These are phyloP conservation scores for Xylariales sp. DNA, from an alignment of 2,329 filamentous ascomycete species.

Conservation along the genomic window DNA sequence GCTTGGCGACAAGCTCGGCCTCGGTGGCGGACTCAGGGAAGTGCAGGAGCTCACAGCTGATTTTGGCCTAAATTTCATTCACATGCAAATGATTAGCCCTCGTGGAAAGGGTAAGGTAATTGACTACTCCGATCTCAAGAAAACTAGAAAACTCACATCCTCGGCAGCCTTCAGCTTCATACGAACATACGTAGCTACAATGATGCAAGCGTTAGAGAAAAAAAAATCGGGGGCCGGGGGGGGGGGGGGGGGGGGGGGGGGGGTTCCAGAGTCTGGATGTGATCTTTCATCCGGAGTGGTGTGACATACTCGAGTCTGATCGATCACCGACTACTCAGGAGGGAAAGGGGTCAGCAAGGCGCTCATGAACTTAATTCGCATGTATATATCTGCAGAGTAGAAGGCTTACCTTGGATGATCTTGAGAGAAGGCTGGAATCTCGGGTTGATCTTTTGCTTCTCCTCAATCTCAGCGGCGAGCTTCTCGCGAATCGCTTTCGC, in stretches of 20 bases:
- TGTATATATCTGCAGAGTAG: no score
- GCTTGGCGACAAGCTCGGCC: constrained; percentile 77
- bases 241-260: no score
- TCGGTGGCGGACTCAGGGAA: constrained; percentile 79
- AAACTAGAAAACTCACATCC: constrained; percentile 58
- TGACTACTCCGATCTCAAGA: not conserved
- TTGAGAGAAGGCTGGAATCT: constrained; percentile 85
- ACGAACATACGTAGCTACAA: constrained; percentile 87
- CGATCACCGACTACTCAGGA: constrained; percentile 72
- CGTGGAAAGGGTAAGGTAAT: no score
- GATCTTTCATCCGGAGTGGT: constrained; percentile 6
- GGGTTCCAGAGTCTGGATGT: no score
- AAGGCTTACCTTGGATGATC: constrained; percentile 80
- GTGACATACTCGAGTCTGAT: constrained; percentile 76
- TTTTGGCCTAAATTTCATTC: constrained; percentile 64
- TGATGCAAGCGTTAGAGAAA: constrained; percentile 25
- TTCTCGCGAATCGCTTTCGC: constrained; percentile 85
- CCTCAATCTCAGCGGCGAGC: constrained; percentile 73
- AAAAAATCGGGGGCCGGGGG: no score
- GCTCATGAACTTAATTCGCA: no score
- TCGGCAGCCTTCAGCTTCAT: constrained; percentile 98
- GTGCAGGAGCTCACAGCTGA: constrained; percentile 80
- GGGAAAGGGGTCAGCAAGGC: constrained; percentile 8
- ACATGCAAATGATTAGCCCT: no score
- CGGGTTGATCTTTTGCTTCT: constrained; percentile 77